A percentile compares a stretch with the other conserved stretches of the same genome.
Conservation (phyloP, 1,284 basidiomycete species). For the Ganoderma boninense region DNA sequence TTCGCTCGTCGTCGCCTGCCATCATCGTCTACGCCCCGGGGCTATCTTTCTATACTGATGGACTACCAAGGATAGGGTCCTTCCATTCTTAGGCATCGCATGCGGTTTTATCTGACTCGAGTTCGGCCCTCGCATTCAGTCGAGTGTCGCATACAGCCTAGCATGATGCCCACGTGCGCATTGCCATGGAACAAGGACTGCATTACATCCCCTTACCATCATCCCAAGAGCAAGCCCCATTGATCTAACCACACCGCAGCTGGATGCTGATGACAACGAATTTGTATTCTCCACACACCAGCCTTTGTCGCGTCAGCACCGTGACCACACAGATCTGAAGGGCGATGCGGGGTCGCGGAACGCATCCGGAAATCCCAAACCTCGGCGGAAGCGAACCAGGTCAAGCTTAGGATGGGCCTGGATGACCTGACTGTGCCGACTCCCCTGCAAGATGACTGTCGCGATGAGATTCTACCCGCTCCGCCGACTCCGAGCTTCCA, state of each 20-base stretch:
- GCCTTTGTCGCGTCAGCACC: background rate
- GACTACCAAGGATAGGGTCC: background rate
- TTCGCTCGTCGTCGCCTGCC: background rate
- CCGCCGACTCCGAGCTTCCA: background rate
- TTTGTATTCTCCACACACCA: constrained; percentile 2
- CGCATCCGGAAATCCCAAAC: constrained; percentile 1
- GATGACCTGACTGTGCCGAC: background rate
- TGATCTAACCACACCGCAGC: background rate
- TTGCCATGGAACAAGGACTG: background rate
- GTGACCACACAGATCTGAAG: background rate
- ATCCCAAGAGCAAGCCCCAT: background rate
- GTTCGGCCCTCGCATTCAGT: background rate
- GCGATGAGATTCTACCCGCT: background rate
- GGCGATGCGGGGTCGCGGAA: background rate
- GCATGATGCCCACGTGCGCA: background rate
- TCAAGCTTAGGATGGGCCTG: background rate
- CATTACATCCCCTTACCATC: background rate
- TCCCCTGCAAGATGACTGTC: background rate
- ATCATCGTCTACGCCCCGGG: background rate
- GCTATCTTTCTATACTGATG: background rate
- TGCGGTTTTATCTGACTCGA: background rate
- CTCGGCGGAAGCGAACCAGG: background rate
- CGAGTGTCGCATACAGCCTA: background rate
- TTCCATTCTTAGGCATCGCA: constrained; percentile 2
- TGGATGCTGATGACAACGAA: background rate